These are phyloP conservation scores for Neurospora sp. DNA, from an alignment of 495 filamentous ascomycete species.

Conservation along the genomic window DNA sequence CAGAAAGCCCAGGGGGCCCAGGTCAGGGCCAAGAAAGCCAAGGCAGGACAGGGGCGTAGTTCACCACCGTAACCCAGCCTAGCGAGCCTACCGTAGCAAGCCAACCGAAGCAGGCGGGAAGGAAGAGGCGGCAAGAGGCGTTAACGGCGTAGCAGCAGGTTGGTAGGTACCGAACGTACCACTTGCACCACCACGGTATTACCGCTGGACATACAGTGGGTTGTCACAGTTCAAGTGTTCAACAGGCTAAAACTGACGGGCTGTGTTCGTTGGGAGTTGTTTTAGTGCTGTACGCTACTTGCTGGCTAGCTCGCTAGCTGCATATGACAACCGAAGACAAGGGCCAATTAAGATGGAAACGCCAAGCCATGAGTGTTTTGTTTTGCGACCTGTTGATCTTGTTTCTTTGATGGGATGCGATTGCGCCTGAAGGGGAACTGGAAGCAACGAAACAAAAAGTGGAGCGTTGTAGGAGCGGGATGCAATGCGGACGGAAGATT, in stretches of 20 bases:
- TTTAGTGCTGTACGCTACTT: not conserved
- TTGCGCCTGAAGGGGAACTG: not conserved
- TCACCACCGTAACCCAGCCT: not conserved
- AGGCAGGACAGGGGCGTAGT: not conserved
- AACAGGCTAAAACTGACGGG: not conserved
- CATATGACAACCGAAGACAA: not conserved
- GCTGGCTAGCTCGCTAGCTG: not conserved
- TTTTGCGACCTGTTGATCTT: not conserved
- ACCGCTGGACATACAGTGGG: not conserved
- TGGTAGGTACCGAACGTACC: not conserved
- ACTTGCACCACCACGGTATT: not conserved
- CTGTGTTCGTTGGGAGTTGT: not conserved
- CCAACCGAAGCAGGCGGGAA: not conserved
- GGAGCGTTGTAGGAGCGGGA: not conserved
- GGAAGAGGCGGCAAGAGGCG: not conserved
- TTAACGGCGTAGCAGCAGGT: not conserved
- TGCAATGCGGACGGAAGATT: not conserved
- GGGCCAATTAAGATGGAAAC: not conserved
- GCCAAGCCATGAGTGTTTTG: not conserved
- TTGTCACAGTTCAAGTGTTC: not conserved
- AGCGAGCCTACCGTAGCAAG: not conserved
- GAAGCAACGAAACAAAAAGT: not conserved
- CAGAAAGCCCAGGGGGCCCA: not conserved
- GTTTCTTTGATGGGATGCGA: not conserved
- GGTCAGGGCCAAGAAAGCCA: not conserved